Evolutionary conservation across 2,329 filamentous ascomycete species (phyloP), one percentile per base, ranked within the genome.

Genomic region (Fusarium succisae): DNA sequence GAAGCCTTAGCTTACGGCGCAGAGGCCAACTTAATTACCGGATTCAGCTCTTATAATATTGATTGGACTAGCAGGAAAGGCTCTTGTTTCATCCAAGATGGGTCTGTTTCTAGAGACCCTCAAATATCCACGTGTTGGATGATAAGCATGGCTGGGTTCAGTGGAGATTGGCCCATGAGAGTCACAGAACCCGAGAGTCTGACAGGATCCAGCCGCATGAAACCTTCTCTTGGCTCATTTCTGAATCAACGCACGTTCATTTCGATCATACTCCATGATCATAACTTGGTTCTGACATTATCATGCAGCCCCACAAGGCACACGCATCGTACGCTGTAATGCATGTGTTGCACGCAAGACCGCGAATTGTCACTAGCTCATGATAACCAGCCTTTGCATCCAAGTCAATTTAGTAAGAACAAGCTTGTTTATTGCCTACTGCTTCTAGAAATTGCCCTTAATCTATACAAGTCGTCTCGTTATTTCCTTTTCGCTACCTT

Each of bases 391-490:
- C 6, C 9, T 3, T 26, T 26, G 9, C 32, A 7, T 14, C 17
- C n/a, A 6, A 26, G 15, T 8, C 47, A 12, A 15, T 8, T 20
- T 8, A 12, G 12, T 8, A 15, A 35, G 32, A 35, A 35, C 14
- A 37, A 8, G 9, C 0, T 24, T 8, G 1, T n/a, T 3, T 18
- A 28, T 30, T 43, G 15, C 5, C 10, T 32, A 17, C 15, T 38
- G 20, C 11, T 41, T 24, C 11, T 3, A 8, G 8, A 4, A 7
- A 14, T 9, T 10, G 2, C 22, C 20, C 6, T 8, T n/a, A 3
- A 2, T 7, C 3, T 10, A 28, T 18, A 0, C 6, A n/a, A 24
- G 3, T 1, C 8, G 1, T 8, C 18, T 2, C 26, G 2, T 2
- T 22, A 18, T 14, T 5, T 26, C 18, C 12, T 18, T 15, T 44